A percentile compares a stretch with the other conserved stretches of the same genome.
Conservation (phyloP, 139 green algal genomes). For the Tetraselmis striata region DNA sequence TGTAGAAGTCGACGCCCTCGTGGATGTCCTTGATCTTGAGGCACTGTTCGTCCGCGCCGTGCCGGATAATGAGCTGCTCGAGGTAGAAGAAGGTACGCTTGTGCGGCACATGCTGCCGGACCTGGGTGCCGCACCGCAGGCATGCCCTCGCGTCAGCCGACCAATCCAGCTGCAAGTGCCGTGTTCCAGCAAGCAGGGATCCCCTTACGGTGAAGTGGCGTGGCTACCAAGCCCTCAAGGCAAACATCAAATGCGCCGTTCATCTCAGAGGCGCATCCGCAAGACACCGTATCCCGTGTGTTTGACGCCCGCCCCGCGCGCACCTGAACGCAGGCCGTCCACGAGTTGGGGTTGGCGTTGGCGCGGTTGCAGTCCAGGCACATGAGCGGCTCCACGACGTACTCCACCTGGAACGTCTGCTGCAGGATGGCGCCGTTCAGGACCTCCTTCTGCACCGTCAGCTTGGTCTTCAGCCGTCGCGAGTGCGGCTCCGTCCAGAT, state of each 20-base stretch:
- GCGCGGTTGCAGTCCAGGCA: constrained; percentile 81
- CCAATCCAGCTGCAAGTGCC: too few species aligned
- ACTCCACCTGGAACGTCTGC: constrained; percentile 93
- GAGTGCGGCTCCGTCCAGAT: constrained; percentile 99
- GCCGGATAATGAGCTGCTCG: constrained; percentile 97
- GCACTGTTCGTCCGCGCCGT: constrained; percentile 66
- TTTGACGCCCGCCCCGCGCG: too few species aligned
- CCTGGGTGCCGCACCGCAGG: too few species aligned
- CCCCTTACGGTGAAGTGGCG: too few species aligned
- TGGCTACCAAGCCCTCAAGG: too few species aligned
- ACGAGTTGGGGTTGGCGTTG: constrained; percentile 91
- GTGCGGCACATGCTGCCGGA: constrained; percentile 92
- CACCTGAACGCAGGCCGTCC: constrained; percentile 85
- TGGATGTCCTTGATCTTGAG: constrained; percentile 80
- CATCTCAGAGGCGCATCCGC: too few species aligned
- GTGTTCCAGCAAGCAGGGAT: too few species aligned
- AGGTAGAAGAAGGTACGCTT: constrained; percentile 98
- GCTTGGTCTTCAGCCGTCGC: constrained; percentile 90
- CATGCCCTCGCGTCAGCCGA: too few species aligned
- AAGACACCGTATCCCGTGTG: too few species aligned
- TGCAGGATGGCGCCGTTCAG: constrained; percentile 96
- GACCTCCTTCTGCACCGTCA: constrained; percentile 92
- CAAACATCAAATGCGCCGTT: not conserved
- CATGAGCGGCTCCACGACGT: constrained; percentile 91
- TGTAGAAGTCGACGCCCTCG: constrained; percentile 96